Conservation (phyloP, 768 basidiomycete species). For the Sarcomyxa edulis region DNA sequence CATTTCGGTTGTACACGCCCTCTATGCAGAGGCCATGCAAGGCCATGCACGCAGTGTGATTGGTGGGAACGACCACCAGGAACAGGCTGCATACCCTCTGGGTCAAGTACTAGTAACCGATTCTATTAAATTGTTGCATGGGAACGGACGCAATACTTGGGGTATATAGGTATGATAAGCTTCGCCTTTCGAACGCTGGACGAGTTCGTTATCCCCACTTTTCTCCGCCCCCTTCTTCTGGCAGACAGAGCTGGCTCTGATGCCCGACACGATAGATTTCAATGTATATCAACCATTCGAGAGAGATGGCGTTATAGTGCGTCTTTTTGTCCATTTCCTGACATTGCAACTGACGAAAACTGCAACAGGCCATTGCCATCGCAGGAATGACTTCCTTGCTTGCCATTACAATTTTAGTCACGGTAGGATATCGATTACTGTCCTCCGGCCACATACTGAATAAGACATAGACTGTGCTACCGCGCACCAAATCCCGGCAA, state of each 20-base stretch:
- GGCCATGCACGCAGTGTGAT: no score
- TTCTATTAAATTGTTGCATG: no score
- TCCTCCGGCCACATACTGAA: neutral
- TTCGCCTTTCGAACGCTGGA: neutral
- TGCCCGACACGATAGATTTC: neutral
- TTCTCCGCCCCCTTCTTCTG: neutral
- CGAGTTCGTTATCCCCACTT: neutral
- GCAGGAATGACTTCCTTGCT: constrained; percentile 1
- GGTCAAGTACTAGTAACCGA: no score
- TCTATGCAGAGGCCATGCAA: no score
- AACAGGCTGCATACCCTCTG: no score
- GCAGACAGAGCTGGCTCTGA: constrained; percentile 6
- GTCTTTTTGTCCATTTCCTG: neutral
- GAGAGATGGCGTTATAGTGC: constrained; percentile 1
- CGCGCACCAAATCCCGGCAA: neutral
- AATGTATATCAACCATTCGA: constrained; percentile 1
- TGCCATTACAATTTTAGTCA: neutral
- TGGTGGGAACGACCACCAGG: no score
- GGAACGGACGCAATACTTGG: neutral
- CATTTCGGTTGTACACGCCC: no score
- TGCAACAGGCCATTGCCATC: neutral
- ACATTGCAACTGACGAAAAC: neutral
- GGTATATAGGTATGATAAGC: neutral
- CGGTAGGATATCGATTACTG: neutral
- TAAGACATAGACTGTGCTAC: neutral